Evolutionary conservation across 2,329 filamentous ascomycete genomes (phyloP), one percentile per base, ranked within the genome.

Genomic region (Lecanicillium sp.): DNA sequence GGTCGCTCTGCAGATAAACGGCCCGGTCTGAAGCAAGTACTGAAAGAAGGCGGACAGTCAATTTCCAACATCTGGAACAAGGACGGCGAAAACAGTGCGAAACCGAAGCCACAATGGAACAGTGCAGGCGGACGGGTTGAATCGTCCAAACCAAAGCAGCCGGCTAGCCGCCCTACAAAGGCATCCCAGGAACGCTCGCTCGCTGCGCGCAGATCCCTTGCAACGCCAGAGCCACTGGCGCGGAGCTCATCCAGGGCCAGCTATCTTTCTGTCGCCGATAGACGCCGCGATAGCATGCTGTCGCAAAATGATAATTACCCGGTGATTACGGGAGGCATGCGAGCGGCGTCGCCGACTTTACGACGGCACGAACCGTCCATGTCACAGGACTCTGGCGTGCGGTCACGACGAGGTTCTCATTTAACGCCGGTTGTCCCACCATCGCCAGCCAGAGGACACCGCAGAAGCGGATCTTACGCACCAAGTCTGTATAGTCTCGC

Each of bases 401-500:
- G 50, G 54, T 8, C 59, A 60, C 19, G 56, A 61, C 26, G 51
- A 54, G 9, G 55, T 53, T 43, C 44, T 19, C 20, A 44, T 41
- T 15, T 36, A 23, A 37, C 24, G 20, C 37, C 40, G 21, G 36
- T 39, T 21, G n/a, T 44, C 3, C 50, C 54, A 5, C 48, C 54
- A 17, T 42, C 44, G 17, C 48, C 45, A 5, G 36, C 51, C 17
- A 29, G 47, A 11, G 48, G 49, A 19, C 60, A 57, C 24, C 53
- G 51, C 10, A 47, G 54, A 21, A 60, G 40, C 23, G 48, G 62
- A 12, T 49, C 47, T 2, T 63, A 72, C 49, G 67, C 69, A 1
- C 70, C 72, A 2, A 84, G 79, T 53, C 74, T 84, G 14, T 83
- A 83, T 57, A 84, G 79, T 3, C 62, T 83, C 3, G 71, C 70